Evolutionary conservation across 2,329 filamentous ascomycete genomes (phyloP), one percentile per base, ranked within the genome.

Genomic region (Cladophialophora yegresii): DNA sequence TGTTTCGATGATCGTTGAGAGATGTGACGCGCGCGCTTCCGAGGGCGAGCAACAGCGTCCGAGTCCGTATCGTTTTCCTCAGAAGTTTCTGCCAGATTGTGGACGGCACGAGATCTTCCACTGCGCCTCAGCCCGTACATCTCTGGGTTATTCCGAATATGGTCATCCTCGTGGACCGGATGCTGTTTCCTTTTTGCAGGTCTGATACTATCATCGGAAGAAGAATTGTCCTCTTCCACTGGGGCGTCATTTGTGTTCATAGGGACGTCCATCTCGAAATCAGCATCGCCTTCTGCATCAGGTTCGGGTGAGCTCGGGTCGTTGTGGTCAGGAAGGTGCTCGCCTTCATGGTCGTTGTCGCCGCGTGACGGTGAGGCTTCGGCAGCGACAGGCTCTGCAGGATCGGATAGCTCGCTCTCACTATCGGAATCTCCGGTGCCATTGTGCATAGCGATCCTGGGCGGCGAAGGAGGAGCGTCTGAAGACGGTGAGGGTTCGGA

Each of bases 51-150:
- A 47, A 74, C 75, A 63, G 91, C 87, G 76, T 92, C 91, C 36
- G 91, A 92, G 62, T 89, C 90, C 6, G 89, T 92, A 54, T 88
- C 86, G 58, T 89, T 87, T 61, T 84, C 85, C 51, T 83, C 82
- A 66, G 82, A 82, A 69, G 84, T 87, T 71, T 88, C 85, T 71
- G 87, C 85, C 71, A 89, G 80, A 71, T 85, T 85, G 72, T 86
- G 85, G 65, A 82, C 82, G 67, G 83, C 83, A 71, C 87, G 84
- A 70, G 86, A 86, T 70, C 87, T 85, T 75, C 84, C 93, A 81
- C 95, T 99, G 80, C 95, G 87, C 72, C 95, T 87, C 71, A 99
- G 83, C 54, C 95, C 95, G 80, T 98, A 99, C 8, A 99, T 83
- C 78, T 96, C 92, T 51, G 95, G 95, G 73, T 99, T 96, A 74